Evolutionary conservation across 805 yeast species (phyloP).

Genomic region (Candida parachauliodes): DNA sequence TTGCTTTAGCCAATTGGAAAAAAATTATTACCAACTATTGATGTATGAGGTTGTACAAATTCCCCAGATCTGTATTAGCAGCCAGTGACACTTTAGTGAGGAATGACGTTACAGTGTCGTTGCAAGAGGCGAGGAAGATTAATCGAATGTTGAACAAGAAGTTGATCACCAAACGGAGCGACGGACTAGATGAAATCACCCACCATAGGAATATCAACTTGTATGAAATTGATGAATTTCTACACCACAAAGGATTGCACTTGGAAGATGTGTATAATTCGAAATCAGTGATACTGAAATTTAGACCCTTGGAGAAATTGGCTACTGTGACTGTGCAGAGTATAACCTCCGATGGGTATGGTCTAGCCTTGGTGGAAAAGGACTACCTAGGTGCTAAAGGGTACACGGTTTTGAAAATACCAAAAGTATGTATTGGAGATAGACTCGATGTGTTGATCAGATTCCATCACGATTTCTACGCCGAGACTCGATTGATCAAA

Average conservation of each 20-base stretch:
- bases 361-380: conserved; percentile 30
- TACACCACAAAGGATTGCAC: neutral
- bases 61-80: neutral
- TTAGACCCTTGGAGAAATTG: conserved; percentile 6
- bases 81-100: neutral
- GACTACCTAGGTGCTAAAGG: conserved; percentile 12
- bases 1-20: conserved; percentile 5
- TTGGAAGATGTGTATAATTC: conserved; percentile 4
- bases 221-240: conserved; percentile 8
- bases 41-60: neutral
- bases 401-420: conserved; percentile 28
- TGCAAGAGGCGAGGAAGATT: neutral
- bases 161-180: conserved; percentile 8
- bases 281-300: neutral
- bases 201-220: conserved; percentile 7
- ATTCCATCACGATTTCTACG: conserved; percentile 27
- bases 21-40: too few species aligned
- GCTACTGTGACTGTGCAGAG: conserved; percentile 20
- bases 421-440: conserved; percentile 40
- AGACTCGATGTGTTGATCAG: conserved; percentile 24
- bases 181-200: conserved; percentile 8
- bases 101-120: neutral
- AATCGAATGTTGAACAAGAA: conserved; percentile 3
- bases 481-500: conserved; percentile 27
- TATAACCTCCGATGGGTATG: conserved; percentile 34